Conservation (phyloP, 805 yeast genomes). For the Starmerella asiatica region DNA sequence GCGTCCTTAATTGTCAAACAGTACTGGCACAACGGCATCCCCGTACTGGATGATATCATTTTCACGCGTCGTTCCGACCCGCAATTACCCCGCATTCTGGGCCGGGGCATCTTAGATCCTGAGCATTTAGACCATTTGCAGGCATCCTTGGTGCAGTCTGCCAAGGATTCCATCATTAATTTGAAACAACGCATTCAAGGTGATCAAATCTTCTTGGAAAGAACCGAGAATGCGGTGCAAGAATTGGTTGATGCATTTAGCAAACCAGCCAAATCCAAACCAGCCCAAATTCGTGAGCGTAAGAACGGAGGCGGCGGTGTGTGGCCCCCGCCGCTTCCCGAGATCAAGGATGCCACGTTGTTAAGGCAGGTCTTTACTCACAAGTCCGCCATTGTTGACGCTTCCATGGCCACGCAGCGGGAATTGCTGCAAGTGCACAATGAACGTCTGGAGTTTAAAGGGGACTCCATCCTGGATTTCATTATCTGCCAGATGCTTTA, state of each 20-base stretch:
- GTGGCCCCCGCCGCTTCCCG: conserved; percentile 62
- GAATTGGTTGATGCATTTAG: conserved; percentile 6
- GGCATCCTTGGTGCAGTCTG: conserved; percentile 10
- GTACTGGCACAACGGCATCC: conserved; percentile 36
- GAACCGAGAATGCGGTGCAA: conserved; percentile 1
- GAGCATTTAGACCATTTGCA: conserved; percentile 15
- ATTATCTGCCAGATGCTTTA: conserved; percentile 58
- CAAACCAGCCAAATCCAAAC: not conserved
- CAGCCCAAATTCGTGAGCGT: conserved; percentile 4
- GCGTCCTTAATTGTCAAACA: conserved; percentile 48
- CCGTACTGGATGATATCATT: conserved; percentile 43
- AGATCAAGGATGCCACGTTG: conserved; percentile 44
- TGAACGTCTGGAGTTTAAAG: conserved; percentile 80
- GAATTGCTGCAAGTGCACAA: conserved; percentile 56
- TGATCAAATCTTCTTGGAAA: conserved; percentile 5
- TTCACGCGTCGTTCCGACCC: conserved; percentile 23
- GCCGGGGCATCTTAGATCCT: conserved; percentile 7
- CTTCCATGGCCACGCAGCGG: conserved; percentile 42
- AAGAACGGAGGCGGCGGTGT: not conserved
- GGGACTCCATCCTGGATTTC: conserved; percentile 71
- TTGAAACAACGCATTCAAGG: conserved; percentile 5
- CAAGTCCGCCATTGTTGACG: conserved; percentile 39
- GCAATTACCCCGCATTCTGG: conserved; percentile 8
- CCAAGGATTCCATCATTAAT: conserved; percentile 2
- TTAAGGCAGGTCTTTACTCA: conserved; percentile 67